Percentiles rank a stretch among this genome's conserved stretches.
phyloP scores from a whole-genome alignment of 345 rosid genomes.

The Mercurialis annua region DNA sequence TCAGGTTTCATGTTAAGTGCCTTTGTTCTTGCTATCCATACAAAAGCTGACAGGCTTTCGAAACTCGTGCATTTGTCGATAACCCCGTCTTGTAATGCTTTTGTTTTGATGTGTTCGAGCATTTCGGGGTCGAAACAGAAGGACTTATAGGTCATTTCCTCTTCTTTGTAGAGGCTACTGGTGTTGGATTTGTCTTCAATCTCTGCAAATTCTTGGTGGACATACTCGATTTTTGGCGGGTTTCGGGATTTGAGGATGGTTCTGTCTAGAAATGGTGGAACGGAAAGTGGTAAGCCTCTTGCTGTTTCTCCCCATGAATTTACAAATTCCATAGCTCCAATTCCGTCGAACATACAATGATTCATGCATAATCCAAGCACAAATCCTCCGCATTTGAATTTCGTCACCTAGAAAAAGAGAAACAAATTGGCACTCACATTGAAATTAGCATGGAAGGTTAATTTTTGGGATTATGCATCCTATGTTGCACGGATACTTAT shows the following conservation, averaged over 20 bases:
- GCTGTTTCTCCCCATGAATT: slow-evolving; percentile 34
- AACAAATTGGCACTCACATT: background rate
- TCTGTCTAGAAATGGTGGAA: slow-evolving; percentile 27
- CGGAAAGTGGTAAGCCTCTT: slow-evolving; percentile 24
- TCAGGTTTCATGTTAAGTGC: slow-evolving; percentile 57
- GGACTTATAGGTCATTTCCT: slow-evolving; percentile 53
- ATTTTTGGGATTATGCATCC: too few species aligned
- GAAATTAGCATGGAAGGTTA: too few species aligned
- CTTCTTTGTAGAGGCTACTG: slow-evolving; percentile 45
- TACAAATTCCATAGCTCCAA: slow-evolving; percentile 36
- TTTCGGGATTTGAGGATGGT: slow-evolving; percentile 23
- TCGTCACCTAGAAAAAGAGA: slow-evolving; percentile 30
- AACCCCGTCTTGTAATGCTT: slow-evolving; percentile 49
- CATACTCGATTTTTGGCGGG: slow-evolving; percentile 23
- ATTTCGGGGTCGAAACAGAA: slow-evolving; percentile 70
- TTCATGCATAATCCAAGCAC: slow-evolving; percentile 28
- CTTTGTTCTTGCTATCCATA: slow-evolving; percentile 80
- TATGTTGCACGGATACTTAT: too few species aligned
- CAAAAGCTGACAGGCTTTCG: slow-evolving; percentile 77
- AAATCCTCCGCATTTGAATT: slow-evolving; percentile 37
- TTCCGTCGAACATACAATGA: slow-evolving; percentile 33
- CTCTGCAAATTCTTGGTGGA: slow-evolving; percentile 30
- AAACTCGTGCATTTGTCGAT: slow-evolving; percentile 61
- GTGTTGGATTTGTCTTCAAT: slow-evolving; percentile 28
- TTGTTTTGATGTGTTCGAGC: slow-evolving; percentile 57